Conservation (phyloP, 768 basidiomycete species). For the Pisolithus albus region DNA sequence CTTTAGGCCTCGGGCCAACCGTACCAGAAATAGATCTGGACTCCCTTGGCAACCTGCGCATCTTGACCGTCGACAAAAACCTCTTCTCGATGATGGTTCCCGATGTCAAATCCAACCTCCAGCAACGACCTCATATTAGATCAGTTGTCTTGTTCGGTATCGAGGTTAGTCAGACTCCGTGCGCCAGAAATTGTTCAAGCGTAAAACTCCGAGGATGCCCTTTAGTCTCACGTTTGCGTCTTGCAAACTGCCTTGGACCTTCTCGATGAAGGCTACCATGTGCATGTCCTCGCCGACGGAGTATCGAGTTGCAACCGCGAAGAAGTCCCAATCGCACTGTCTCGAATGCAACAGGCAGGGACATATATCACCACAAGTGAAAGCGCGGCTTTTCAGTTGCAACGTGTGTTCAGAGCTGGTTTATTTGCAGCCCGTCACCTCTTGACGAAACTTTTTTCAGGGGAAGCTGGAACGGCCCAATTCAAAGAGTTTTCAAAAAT, state of each 20-base stretch:
- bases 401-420: slow-evolving; percentile 35
- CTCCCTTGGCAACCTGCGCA: slow-evolving; percentile 48
- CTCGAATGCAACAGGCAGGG: slow-evolving; percentile 63
- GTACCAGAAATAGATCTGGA: slow-evolving; percentile 52
- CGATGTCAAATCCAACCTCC: slow-evolving; percentile 50
- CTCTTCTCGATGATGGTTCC: slow-evolving; percentile 82
- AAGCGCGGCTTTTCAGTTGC: slow-evolving; percentile 69
- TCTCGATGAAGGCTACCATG: slow-evolving; percentile 39
- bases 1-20: slow-evolving; percentile 60
- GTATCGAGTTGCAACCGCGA: slow-evolving; percentile 76
- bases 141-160: slow-evolving; percentile 80
- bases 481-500: slow-evolving; percentile 70
- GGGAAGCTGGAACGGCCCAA: slow-evolving; percentile 50
- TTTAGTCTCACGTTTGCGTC: slow-evolving; percentile 82
- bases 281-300: slow-evolving; percentile 77
- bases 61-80: slow-evolving; percentile 67
- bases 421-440: slow-evolving; percentile 2
- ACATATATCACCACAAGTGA: slow-evolving; percentile 78
- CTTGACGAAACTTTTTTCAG: slow-evolving; percentile 25
- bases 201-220: neutral
- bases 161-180: slow-evolving; percentile 47
- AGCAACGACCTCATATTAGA: slow-evolving; percentile 39
- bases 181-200: neutral
- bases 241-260: slow-evolving; percentile 78
- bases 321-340: slow-evolving; percentile 73